Evolutionary conservation across 352 stramenopile genomes (phyloP), one percentile per base, ranked within the genome.

Genomic region (Phytophthora agathidicida): DNA sequence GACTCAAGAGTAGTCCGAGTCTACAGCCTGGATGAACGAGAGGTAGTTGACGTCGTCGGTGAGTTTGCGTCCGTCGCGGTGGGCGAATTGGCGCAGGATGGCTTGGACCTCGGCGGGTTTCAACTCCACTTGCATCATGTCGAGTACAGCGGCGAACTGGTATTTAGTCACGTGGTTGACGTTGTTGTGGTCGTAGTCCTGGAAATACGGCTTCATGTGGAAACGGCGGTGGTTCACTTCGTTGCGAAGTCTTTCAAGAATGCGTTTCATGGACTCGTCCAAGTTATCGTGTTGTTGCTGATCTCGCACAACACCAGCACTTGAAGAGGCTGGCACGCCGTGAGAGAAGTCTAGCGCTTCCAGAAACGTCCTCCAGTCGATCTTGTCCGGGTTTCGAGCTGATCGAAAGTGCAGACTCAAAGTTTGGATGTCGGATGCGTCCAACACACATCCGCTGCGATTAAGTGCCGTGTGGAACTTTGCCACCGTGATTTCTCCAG

Each of bases 391-490:
- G 54, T 91, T 70, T 60, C 73, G 81, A 1, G 46, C 24, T 8
- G 83, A 93, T 2, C 63, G 63, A 46, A 91, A 95, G 37, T 83
- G 68, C n/a, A 60, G 32, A 9, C 75, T 91, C 10, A 94, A 58
- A 6, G 83, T 88, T 14, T 73, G 49, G 1, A 93, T 75, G 33
- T 95, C 83, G 11, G 73, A 63, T 3, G 81, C 78, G 31, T 89
- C 69, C 13, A 93, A 50, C 17, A 86, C 71, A 20, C 81, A 89
- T 2, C 86, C 86, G 53, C 86, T 91, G 13, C 86, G 83, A 37
- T 92, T 94, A 27, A 94, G 67, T 9, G 86, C 86, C 1, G 86
- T 94, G 65, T 93, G 83, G 59, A 94, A 93, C 61, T 94, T 94
- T 26, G 86, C 80, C 13, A 93, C 50, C 4, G 83, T 89, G 69